Evolutionary conservation across 1,284 basidiomycete species (phyloP).

Genomic region (Pholiota adiposa): DNA sequence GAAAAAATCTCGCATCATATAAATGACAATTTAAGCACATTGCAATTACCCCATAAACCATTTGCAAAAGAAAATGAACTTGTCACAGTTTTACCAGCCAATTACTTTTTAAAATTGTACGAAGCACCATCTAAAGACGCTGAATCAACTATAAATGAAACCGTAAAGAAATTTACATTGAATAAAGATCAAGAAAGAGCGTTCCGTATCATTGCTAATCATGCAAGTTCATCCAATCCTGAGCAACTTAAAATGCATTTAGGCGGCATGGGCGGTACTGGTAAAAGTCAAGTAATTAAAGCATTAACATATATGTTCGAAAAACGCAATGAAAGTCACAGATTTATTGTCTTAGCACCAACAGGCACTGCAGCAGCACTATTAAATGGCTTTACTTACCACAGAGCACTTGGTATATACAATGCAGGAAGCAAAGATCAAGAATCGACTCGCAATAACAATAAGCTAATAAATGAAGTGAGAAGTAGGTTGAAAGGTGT

Average conservation of each 20-base stretch:
- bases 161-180: constrained; percentile 16
- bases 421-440: constrained; percentile 2
- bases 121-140: not conserved
- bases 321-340: constrained; percentile 29
- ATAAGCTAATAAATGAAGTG: constrained; percentile 12
- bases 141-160: not conserved
- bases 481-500: constrained; percentile 21
- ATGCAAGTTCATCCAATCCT: constrained; percentile 22
- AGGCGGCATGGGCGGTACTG: constrained; percentile 41
- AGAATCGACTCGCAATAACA: too few species aligned
- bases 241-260: constrained; percentile 39
- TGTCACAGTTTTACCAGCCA: too few species aligned
- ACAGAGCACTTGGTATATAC: constrained; percentile 25
- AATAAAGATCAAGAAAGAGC: constrained; percentile 39
- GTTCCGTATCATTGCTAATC: constrained; percentile 36
- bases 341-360: constrained; percentile 35
- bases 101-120: constrained; percentile 1
- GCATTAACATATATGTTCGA: constrained; percentile 34
- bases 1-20: too few species aligned
- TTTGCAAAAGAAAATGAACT: too few species aligned
- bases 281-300: constrained; percentile 46
- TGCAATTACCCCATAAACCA: too few species aligned
- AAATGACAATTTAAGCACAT: too few species aligned
- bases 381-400: constrained; percentile 40
- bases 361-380: constrained; percentile 40